Percentiles rank a stretch among this genome's conserved stretches.
phyloP scores from a whole-genome alignment of 1,284 basidiomycete genomes.

The Pulveroboletus sp. region DNA sequence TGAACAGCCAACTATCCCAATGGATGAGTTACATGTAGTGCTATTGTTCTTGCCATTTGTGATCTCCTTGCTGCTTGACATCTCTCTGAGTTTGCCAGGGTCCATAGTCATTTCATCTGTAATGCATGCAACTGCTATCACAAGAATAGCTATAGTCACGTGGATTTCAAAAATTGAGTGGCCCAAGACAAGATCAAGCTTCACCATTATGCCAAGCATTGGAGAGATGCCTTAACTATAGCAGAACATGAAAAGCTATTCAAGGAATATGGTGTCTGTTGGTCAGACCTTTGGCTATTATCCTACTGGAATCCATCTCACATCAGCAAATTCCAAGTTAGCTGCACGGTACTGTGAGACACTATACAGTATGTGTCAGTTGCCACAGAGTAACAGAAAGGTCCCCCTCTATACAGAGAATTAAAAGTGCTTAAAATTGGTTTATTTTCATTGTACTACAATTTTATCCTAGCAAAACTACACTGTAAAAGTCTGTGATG shows the following conservation, averaged over 20 bases:
- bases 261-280: conserved; percentile 15
- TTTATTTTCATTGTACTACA: too few species aligned
- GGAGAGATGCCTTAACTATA: conserved; percentile 5
- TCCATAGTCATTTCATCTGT: conserved; percentile 17
- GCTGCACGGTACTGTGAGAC: too few species aligned
- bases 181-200: conserved; percentile 4
- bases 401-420: too few species aligned
- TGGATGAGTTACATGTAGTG: background rate
- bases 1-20: conserved; percentile 1
- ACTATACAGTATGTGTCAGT: too few species aligned
- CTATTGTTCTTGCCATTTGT: conserved; percentile 1
- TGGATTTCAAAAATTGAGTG: conserved; percentile 14
- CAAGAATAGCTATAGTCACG: conserved; percentile 3
- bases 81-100: background rate
- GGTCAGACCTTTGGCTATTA: conserved; percentile 14
- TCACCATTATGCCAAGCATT: background rate
- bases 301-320: conserved; percentile 22
- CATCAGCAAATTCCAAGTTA: too few species aligned
- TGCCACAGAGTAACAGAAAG: too few species aligned
- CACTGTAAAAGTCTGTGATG: too few species aligned
- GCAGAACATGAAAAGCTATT: conserved; percentile 10
- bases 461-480: too few species aligned
- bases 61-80: conserved; percentile 16
- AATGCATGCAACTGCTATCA: conserved; percentile 15
- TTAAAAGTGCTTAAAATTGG: too few species aligned